These are phyloP conservation scores for Emericellopsis atlantica DNA, from an alignment of 2,329 filamentous ascomycete genomes.

Conservation along the genomic window DNA sequence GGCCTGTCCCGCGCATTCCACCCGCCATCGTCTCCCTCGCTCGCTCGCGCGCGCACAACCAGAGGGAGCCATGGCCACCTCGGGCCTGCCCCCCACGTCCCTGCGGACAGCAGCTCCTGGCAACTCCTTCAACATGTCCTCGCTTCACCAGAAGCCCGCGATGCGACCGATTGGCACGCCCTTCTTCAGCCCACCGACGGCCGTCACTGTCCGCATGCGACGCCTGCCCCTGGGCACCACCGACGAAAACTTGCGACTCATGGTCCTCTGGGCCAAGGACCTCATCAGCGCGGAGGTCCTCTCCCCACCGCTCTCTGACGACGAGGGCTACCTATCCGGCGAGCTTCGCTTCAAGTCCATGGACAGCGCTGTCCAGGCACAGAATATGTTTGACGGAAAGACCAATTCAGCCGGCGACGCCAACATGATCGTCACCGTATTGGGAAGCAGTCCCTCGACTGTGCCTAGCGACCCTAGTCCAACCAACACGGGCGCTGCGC, in stretches of 20 bases:
- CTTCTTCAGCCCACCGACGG: constrained; percentile 18
- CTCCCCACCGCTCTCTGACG: constrained; percentile 32
- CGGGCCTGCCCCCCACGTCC: too few relatives aligned
- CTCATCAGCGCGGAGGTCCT: constrained; percentile 37
- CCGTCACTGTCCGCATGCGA: constrained; percentile 35
- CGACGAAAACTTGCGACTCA: constrained; percentile 39
- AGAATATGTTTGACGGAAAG: constrained; percentile 44
- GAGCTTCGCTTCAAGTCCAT: constrained; percentile 39
- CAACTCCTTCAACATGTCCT: background rate
- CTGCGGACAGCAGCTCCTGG: too few relatives aligned
- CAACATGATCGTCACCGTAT: constrained; percentile 34
- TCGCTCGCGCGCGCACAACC: too few relatives aligned
- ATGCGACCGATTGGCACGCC: constrained; percentile 25
- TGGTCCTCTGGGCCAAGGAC: constrained; percentile 48
- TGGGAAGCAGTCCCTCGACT: too few relatives aligned
- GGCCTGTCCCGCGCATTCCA: too few relatives aligned
- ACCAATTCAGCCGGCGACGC: constrained; percentile 35
- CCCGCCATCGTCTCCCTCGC: too few relatives aligned
- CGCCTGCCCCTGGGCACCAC: constrained; percentile 40
- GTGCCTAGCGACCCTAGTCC: constrained; percentile 7
- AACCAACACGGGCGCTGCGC: constrained; percentile 6
- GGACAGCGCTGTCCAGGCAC: constrained; percentile 41
- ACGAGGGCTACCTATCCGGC: constrained; percentile 37
- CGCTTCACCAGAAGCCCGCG: background rate
- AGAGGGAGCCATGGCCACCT: too few relatives aligned